These are phyloP conservation scores for Phaseolus lunatus DNA, from an alignment of 306 rosid genomes.

Conservation along the genomic window DNA sequence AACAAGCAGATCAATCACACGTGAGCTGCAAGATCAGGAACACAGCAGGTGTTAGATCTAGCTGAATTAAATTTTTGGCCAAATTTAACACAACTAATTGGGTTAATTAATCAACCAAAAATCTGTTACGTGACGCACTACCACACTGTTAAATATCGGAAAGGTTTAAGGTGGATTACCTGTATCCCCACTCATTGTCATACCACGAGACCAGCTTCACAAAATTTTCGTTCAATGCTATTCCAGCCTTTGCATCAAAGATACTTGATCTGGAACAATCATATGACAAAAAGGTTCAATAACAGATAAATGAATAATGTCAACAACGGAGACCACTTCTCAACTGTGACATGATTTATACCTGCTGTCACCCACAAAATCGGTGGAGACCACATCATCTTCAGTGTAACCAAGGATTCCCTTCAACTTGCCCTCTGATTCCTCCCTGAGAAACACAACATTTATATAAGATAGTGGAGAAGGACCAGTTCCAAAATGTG, in stretches of 20 bases:
- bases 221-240: conserved; percentile 60
- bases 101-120: background rate
- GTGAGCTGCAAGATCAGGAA: conserved; percentile 58
- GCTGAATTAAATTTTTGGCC: too few species aligned
- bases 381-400: conserved; percentile 78
- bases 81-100: too few species aligned
- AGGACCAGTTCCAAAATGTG: background rate
- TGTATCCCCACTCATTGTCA: conserved; percentile 85
- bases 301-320: background rate
- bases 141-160: background rate
- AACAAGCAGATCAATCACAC: conserved; percentile 68
- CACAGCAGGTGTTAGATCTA: conserved; percentile 17
- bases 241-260: conserved; percentile 84
- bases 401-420: conserved; percentile 83
- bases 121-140: background rate
- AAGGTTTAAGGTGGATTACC: conserved; percentile 47
- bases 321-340: background rate
- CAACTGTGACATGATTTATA: conserved; percentile 1
- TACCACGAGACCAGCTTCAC: conserved; percentile 76
- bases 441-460: conserved; percentile 56
- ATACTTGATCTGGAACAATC: conserved; percentile 67
- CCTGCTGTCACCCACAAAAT: conserved; percentile 80
- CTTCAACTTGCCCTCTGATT: conserved; percentile 76
- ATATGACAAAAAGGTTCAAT: background rate
- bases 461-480: background rate